Base-by-base conservation (phyloP, 352 stramenopile species). In the Elongisporangium anandrum region DNA sequence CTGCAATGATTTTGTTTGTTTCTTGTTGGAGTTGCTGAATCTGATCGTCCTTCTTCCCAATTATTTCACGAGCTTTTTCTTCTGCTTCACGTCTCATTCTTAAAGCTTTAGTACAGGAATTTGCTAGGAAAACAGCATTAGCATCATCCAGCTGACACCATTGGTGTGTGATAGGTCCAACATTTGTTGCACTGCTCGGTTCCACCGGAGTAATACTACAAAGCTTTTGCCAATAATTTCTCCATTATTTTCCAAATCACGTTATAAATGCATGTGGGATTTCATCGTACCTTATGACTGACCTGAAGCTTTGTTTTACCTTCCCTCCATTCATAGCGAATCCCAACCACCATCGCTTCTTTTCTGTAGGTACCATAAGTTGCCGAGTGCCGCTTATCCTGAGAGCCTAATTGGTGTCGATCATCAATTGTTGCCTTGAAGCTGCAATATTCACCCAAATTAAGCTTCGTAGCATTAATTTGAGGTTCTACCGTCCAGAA, bases 271-370 rank as follows among this genome's bases (percentile, higher is more conserved):
- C n/a, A n/a, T n/a, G n/a, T n/a, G n/a, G n/a, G n/a, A n/a, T n/a
- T n/a, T n/a, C n/a, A n/a, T n/a, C 57, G 39, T 56, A 89, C 81
- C 76, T 90, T 87, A 52, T 93, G 78, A 29, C 66, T 72, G 4
- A 84, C 63, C 12, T 79, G 59, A 9, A 93, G 63, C 53, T 88
- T 86, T 8, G 80, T 86, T 52, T 75, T 75, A 7, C 69, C 84
- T 57, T 89, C 70, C 26, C 77, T 61, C 79, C 79, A 92, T 63
- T 93, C 84, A n/a, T 87, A 73, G 12, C 81, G 76, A 41, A 90
- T 64, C 0, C 72, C 75, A 15, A 83, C 50, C 2, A 90, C 64
- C 22, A 93, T 69, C 0, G 65, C 68, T 47, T 82, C 74, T 50
- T 63, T 73, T 9, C 53, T 61, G 23, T 75, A 77, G 0, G 63